Evolutionary conservation across 768 basidiomycete genomes (phyloP).

Genomic region (Lactarius trivialis): DNA sequence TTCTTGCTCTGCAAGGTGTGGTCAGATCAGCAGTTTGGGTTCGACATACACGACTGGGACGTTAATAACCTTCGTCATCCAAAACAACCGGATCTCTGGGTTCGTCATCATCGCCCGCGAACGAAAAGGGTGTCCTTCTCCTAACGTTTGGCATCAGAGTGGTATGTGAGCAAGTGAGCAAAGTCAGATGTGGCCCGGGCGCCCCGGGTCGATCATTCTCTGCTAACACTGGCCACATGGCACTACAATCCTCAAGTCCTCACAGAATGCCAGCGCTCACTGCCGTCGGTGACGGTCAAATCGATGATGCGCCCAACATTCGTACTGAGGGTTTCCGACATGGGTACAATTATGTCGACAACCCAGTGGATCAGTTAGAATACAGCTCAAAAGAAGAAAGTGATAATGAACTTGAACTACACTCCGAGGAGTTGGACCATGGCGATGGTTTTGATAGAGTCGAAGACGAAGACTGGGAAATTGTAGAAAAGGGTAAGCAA

Average conservation of each 20-base stretch:
- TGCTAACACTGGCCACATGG: no score
- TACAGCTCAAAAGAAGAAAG: constrained; percentile 34
- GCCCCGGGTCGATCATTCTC: background rate
- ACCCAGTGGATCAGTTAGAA: constrained; percentile 28
- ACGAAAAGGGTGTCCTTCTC: constrained; percentile 13
- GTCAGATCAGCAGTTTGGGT: background rate
- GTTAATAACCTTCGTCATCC: constrained; percentile 11
- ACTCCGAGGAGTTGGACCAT: constrained; percentile 35
- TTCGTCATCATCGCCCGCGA: background rate
- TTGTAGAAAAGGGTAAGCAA: constrained; percentile 67
- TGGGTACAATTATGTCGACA: constrained; percentile 32
- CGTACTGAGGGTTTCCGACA: constrained; percentile 25
- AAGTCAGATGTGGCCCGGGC: background rate
- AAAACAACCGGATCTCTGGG: background rate
- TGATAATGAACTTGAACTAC: constrained; percentile 28
- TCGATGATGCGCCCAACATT: constrained; percentile 51
- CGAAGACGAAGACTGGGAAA: constrained; percentile 87
- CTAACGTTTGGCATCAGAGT: background rate
- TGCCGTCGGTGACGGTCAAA: constrained; percentile 46
- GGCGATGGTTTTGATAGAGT: constrained; percentile 41
- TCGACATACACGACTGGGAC: background rate
- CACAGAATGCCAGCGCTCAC: constrained; percentile 14
- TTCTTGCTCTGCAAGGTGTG: constrained; percentile 47
- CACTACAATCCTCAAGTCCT: background rate
- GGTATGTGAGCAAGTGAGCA: no score